Base-by-base conservation (phyloP, 148 eudicot species). In the Silene conica region DNA sequence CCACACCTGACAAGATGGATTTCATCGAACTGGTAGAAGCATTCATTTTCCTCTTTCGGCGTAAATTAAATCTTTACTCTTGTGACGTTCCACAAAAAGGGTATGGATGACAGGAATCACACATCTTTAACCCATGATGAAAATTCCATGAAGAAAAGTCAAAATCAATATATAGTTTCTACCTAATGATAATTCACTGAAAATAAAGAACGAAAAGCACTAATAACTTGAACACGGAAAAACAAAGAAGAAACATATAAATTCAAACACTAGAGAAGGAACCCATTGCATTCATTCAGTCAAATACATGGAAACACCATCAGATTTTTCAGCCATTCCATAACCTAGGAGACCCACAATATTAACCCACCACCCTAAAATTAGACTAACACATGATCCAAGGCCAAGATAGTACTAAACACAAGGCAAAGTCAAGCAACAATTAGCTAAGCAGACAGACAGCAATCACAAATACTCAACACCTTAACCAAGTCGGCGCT, bases 1-100 rank as follows among this genome's bases (percentile, higher is more conserved):
- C n/a, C n/a, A n/a, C n/a, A 19, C 25, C 15, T 41, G 70, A 67
- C 70, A 43, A 67, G 16, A 67, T 41, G 54, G 55, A 41, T 67
- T 67, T 20, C 70, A 41, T 50, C 19, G 15, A 10, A 43, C 45
- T 20, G 26, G 50, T n/a, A 66, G 50, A 41, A 34, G 69, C 69
- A 66, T 16, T 41, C 70, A 20, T 8, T 8, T 67, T 34, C 52
- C 26, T 67, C 15, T 43, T 67, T 48, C 5, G 48, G 23, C 54
- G 13, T 8, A 41, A 19, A 43, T 9, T 18, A 67, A 67, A 43
- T 11, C 70, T 43, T n/a, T n/a, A n/a, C n/a, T n/a, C n/a, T n/a
- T n/a, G n/a, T n/a, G n/a, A n/a, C n/a, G n/a, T n/a, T n/a, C n/a
- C n/a, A n/a, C n/a, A n/a, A n/a, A n/a, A n/a, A n/a, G n/a, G n/a